Conservation (phyloP, 1,139 yeast genomes). For the Candida albicans region DNA sequence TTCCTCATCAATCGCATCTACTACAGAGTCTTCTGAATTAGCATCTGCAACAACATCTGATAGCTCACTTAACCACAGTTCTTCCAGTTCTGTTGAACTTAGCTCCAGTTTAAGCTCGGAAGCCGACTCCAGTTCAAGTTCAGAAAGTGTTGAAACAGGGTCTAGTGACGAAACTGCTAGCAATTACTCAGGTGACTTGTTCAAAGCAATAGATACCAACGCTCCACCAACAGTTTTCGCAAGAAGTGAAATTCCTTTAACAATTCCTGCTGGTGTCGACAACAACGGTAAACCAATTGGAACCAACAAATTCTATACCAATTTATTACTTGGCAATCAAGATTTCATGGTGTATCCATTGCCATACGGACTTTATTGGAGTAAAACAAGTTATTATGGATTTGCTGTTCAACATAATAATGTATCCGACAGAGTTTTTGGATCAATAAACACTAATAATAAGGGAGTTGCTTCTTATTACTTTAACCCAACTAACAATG, state of each 20-base stretch:
- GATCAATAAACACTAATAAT: conserved; percentile 40
- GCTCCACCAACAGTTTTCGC: conserved; percentile 53
- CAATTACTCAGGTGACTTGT: conserved; percentile 39
- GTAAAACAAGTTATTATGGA: conserved; percentile 45
- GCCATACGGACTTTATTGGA: conserved; percentile 78
- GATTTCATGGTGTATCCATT: conserved; percentile 70
- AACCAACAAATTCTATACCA: conserved; percentile 85
- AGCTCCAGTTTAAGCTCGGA: not conserved
- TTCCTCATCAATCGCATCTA: conserved; percentile 1
- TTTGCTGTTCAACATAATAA: conserved; percentile 68
- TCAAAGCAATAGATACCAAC: conserved; percentile 47
- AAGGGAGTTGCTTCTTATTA: conserved; percentile 40
- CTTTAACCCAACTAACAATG: conserved; percentile 54
- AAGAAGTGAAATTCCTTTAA: conserved; percentile 50
- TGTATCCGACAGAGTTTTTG: conserved; percentile 61
- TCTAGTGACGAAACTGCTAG: conserved; percentile 14
- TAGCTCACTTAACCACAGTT: too few relatives aligned
- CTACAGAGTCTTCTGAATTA: conserved; percentile 1
- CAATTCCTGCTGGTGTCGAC: conserved; percentile 48
- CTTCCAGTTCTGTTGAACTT: not conserved
- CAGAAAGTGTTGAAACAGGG: not conserved
- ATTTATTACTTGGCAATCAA: conserved; percentile 67
- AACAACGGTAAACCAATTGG: conserved; percentile 53
- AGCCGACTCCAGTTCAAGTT: not conserved
- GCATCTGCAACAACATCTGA: not conserved